Evolutionary conservation across 2,329 filamentous ascomycete species (phyloP).

Genomic region (Paracoccidioides lutzii): DNA sequence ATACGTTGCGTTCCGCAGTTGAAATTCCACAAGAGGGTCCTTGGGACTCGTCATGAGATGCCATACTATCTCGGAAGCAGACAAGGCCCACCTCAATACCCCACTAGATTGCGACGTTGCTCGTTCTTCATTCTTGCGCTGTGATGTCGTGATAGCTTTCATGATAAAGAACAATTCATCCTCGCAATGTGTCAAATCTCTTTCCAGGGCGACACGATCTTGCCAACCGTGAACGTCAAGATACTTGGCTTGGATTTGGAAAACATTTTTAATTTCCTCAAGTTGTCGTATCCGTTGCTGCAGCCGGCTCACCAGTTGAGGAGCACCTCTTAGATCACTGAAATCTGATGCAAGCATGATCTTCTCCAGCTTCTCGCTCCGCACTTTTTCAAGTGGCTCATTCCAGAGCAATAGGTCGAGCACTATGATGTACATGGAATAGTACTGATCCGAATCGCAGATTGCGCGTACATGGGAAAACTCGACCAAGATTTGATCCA

Average conservation of each 20-base stretch:
- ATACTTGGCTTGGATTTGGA: constrained; percentile 80
- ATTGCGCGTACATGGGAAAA: constrained; percentile 90
- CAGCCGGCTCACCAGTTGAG: constrained; percentile 79
- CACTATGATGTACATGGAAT: constrained; percentile 95
- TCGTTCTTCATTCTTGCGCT: constrained; percentile 67
- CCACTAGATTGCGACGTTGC: constrained; percentile 58
- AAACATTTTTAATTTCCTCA: constrained; percentile 91
- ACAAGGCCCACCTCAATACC: constrained; percentile 80
- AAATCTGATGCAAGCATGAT: constrained; percentile 99
- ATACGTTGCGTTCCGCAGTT: constrained; percentile 81
- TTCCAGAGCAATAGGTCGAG: constrained; percentile 91
- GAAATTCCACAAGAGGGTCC: constrained; percentile 82
- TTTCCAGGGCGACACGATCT: constrained; percentile 76
- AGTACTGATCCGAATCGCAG: constrained; percentile 95
- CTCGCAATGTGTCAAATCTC: constrained; percentile 76
- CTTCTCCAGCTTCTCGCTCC: constrained; percentile 87
- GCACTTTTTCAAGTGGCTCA: constrained; percentile 93
- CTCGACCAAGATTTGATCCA: constrained; percentile 93
- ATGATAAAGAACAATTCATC: constrained; percentile 99
- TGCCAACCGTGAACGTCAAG: constrained; percentile 85
- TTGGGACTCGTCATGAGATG: constrained; percentile 80
- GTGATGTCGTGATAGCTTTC: constrained; percentile 97
- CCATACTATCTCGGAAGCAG: constrained; percentile 94
- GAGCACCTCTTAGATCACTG: constrained; percentile 85
- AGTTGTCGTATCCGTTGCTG: constrained; percentile 88